Evolutionary conservation across 1,139 yeast species (phyloP).

Genomic region (Pichia sp.): DNA sequence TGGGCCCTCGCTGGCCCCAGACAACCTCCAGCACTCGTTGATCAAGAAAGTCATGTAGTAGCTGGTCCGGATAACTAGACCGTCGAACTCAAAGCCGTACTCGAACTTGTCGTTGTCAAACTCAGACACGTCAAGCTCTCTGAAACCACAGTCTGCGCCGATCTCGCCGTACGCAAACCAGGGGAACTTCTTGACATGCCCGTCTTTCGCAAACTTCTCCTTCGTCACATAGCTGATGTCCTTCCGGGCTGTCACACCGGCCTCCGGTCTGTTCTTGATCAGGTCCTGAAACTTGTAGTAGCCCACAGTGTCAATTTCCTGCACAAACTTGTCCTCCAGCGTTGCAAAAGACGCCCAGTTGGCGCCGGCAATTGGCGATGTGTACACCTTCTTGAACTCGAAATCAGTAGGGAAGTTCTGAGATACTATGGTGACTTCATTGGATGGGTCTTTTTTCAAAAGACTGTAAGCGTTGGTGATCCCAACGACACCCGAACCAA

Average conservation of each 20-base stretch:
- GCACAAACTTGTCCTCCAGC: slow-evolving; percentile 33
- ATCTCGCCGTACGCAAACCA: slow-evolving; percentile 45
- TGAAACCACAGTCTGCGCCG: slow-evolving; percentile 27
- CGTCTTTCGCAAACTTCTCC: slow-evolving; percentile 22
- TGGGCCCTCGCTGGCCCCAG: slow-evolving; percentile 17
- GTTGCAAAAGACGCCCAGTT: slow-evolving; percentile 54
- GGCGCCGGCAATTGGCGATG: slow-evolving; percentile 81
- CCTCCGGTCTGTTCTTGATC: slow-evolving; percentile 39
- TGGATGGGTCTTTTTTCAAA: slow-evolving; percentile 36
- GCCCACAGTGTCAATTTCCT: slow-evolving; percentile 39
- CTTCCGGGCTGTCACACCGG: slow-evolving; percentile 43
- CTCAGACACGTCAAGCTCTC: slow-evolving; percentile 31
- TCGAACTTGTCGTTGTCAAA: slow-evolving; percentile 30
- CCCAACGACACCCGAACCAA: slow-evolving; percentile 57
- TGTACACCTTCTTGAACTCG: slow-evolving; percentile 39
- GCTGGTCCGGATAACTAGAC: slow-evolving; percentile 48
- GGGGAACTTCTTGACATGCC: slow-evolving; percentile 30
- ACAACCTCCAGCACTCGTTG: slow-evolving; percentile 33
- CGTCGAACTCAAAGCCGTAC: slow-evolving; percentile 42
- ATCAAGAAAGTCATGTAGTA: slow-evolving; percentile 45
- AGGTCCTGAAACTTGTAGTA: slow-evolving; percentile 40
- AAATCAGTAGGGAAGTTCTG: slow-evolving; percentile 54
- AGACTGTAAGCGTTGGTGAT: slow-evolving; percentile 54
- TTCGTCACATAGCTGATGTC: slow-evolving; percentile 34
- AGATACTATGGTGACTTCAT: slow-evolving; percentile 48